Evolutionary conservation across 2,329 filamentous ascomycete genomes (phyloP), one percentile per base, ranked within the genome.

Genomic region (Dactylellina leptospora): DNA sequence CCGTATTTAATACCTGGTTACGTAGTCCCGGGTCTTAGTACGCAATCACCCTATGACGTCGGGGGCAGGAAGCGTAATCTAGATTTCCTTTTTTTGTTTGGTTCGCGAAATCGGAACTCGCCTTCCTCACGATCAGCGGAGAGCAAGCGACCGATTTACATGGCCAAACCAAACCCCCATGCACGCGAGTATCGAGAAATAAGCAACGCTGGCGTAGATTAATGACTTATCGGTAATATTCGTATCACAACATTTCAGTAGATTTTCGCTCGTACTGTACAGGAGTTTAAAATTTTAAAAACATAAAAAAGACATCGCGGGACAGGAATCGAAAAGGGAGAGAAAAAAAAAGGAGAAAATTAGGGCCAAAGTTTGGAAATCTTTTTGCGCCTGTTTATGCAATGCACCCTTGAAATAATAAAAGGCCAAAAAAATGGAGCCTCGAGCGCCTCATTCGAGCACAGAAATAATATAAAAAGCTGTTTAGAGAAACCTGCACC

Each of bases 361-460:
- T 20, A 51, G 30, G n/a, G 56, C 59, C 59, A 63, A 64, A 72
- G 53, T 60, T 55, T 33, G 51, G 53, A 64, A 72, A 64, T 64
- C 54, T 64, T 72, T 58, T 63, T 72, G 68, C 68, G 68, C 68
- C 68, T 72, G 68, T 64, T 72, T 72, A 72, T 72, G 68, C 59
- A 71, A 40, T 72, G 68, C 68, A 72, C 68, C 68, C 53, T 64
- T 64, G 68, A 47, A 71, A 36, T 20, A 30, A n/a, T 13, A 30
- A 61, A 61, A 70, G 18, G n/a, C n/a, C n/a, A 33, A 62, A 25
- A 63, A 20, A 40, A 23, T 20, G 18, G 47, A 54, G 33, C n/a
- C n/a, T n/a, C n/a, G n/a, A n/a, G n/a, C n/a, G n/a, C n/a, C n/a
- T n/a, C n/a, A n/a, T n/a, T n/a, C n/a, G n/a, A n/a, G n/a, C n/a